Evolutionary conservation across 495 filamentous ascomycete species (phyloP), one percentile per base, ranked within the genome.

Genomic region (Podospora bellae-mahoneyi): DNA sequence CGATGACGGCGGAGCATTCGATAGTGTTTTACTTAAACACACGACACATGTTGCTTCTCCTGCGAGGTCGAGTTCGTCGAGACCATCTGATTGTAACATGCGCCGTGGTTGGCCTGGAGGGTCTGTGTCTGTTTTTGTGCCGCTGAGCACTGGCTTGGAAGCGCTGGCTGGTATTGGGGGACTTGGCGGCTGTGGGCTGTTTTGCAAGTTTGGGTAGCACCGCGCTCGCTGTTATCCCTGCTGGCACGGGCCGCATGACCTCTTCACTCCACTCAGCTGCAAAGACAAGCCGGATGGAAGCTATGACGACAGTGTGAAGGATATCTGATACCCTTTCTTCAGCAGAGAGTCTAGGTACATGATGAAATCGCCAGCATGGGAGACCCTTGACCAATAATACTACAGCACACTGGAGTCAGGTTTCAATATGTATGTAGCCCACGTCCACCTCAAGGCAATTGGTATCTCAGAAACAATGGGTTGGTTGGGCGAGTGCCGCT

Each of bases 71-170:
- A 32, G 20, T 28, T 28, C 10, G 26, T 61, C 16, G 27, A 26
- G 59, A 18, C 30, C 27, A 30, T 58, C 56, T 58, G 61, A n/a
- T 63, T 63, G 61, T 48, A 39, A 32, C 61, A 63, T 63, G 61
- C 32, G 61, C 61, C 61, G 55, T 58, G 30, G 61, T 63, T 63
- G 61, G 61, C 61, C 61, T 63, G 61, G 30, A 39, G 27, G 28
- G 20, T n/a, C 9, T 9, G 19, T 32, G 20, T 32, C 3, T 18
- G 59, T 10, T 30, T 34, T 18, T 19, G 55, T 20, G 55, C 54
- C 54, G 18, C 23, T 26, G n/a, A 58, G 55, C 7, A n/a, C 54
- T 57, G 34, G 23, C 23, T 23, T 23, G 23, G 23, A 32, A 32
- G 30, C 30, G 30, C 30, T 32, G 30, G 30, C 30, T 32, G 30